Evolutionary conservation across 2,329 filamentous ascomycete genomes (phyloP).

Genomic region (Gnomoniopsis sp.): DNA sequence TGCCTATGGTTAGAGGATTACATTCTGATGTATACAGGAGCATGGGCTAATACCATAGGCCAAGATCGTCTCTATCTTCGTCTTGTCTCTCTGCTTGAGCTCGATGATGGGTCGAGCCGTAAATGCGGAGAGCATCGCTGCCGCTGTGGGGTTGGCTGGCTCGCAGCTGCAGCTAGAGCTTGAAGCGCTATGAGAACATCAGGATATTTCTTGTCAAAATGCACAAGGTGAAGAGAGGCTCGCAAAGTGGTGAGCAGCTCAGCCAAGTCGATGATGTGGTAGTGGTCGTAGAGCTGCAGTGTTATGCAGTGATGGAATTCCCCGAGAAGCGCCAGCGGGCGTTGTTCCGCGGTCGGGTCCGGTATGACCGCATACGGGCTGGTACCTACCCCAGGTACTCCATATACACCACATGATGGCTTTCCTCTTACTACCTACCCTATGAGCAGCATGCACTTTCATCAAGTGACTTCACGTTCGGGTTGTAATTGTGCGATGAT

Average conservation of each 20-base stretch:
- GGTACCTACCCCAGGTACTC: neutral
- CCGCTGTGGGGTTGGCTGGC: constrained; percentile 22
- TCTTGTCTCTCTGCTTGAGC: constrained; percentile 93
- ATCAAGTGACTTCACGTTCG: neutral
- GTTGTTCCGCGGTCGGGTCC: neutral
- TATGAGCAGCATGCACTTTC: neutral
- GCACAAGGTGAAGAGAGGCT: neutral
- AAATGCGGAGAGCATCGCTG: constrained; percentile 92
- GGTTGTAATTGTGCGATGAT: neutral
- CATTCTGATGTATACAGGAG: neutral
- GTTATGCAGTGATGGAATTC: too few species aligned
- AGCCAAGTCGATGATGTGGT: constrained; percentile 4
- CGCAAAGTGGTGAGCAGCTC: neutral
- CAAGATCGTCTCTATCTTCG: constrained; percentile 92
- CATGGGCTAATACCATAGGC: constrained; percentile 65
- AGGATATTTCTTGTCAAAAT: constrained; percentile 3
- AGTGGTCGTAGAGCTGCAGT: constrained; percentile 10
- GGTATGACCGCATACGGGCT: constrained; percentile 12
- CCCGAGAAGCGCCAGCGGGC: too few species aligned
- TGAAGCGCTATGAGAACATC: constrained; percentile 15
- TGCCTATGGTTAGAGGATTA: neutral
- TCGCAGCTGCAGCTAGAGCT: constrained; percentile 12
- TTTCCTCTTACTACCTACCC: neutral
- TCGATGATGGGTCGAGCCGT: constrained; percentile 95
- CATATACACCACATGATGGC: neutral